These are phyloP conservation scores for Cercophora samala DNA, from an alignment of 495 filamentous ascomycete species.

Conservation along the genomic window DNA sequence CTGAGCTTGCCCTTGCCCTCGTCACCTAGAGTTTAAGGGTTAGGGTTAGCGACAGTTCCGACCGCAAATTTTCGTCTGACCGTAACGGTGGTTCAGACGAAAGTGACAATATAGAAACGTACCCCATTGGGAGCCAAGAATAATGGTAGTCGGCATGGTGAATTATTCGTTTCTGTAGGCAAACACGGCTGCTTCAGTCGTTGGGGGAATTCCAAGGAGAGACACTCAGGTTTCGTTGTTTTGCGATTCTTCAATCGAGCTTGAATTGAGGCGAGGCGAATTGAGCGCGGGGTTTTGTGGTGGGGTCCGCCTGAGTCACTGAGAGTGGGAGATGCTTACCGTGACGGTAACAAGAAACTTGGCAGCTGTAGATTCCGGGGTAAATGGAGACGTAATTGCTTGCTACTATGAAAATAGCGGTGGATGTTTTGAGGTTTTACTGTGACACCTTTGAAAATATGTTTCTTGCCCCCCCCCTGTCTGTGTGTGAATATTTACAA, in stretches of 20 bases:
- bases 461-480: background rate
- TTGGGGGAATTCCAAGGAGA: conserved; percentile 18
- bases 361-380: background rate
- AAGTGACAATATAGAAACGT: conserved; percentile 2
- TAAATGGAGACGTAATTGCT: background rate
- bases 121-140: conserved; percentile 36
- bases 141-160: conserved; percentile 29
- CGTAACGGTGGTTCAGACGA: conserved; percentile 12
- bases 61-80: background rate
- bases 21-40: conserved; percentile 49
- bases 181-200: background rate
- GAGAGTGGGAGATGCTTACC: background rate
- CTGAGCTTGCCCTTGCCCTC: conserved; percentile 49
- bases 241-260: background rate
- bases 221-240: conserved; percentile 11
- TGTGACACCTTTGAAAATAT: background rate
- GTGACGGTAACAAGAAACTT: background rate
- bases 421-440: background rate
- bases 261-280: background rate
- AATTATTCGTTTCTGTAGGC: conserved; percentile 22
- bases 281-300: conserved; percentile 3
- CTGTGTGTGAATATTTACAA: background rate
- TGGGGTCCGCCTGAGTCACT: conserved; percentile 5
- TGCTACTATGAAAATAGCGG: background rate
- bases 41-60: conserved; percentile 2